Base-by-base conservation (phyloP, 2,329 filamentous ascomycete species). In the Penicillium sumatraense region DNA sequence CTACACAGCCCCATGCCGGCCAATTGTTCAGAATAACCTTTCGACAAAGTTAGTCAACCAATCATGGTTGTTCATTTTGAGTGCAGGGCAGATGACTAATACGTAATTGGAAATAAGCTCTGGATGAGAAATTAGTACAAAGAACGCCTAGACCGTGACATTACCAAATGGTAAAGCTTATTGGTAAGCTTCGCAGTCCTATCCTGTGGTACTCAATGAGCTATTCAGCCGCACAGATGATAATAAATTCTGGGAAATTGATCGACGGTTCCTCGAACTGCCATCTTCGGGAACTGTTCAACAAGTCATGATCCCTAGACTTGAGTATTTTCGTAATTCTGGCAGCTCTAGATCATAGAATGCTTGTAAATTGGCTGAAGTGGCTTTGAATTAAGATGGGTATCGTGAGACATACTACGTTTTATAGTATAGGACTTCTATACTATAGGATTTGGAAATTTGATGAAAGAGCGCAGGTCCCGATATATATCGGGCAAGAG, bases 11-110 rank as follows among this genome's bases (percentile, higher is more conserved):
- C 20, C 23, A 50, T 23, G 23, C 16, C 35, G 35, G n/a, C 23
- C 48, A 24, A 31, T 50, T 24, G 33, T 29, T 18, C 21, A 31
- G 23, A 31, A 42, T 42, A n/a, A 3, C 18, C 5, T 21, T 49
- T 49, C n/a, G 47, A 49, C 18, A 36, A 14, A 36, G 33, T 36
- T 16, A 16, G 14, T n/a, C 33, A 36, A 14, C 11, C 14, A n/a
- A 36, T n/a, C 4, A 36, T 20, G 33, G 11, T n/a, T 18, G n/a
- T 7, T 21, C 24, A 35, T 33, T 20, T 40, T 29, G 21, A 11
- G 10, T 45, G 21, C 46, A 26, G 36, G 49, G 16, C 16, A 29
- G 36, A 24, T 51, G 49, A 51, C 49, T 31, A 44, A 51, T 16
- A 36, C n/a, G 3, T 14, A 36, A 36, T 26, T 21, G 24, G 21